Evolutionary conservation across 495 filamentous ascomycete genomes (phyloP).

Genomic region (Podospora australis): DNA sequence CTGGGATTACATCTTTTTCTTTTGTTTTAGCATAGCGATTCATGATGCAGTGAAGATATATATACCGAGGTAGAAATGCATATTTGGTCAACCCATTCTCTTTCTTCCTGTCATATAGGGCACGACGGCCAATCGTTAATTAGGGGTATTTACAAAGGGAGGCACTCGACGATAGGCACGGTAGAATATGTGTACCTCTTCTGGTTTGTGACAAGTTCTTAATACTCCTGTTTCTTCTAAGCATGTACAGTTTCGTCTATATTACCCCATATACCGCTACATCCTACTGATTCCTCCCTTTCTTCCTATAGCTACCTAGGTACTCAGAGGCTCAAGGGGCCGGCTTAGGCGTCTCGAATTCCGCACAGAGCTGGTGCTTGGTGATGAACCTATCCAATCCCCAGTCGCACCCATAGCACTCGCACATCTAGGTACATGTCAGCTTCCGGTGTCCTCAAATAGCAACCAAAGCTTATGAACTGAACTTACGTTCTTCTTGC

Average conservation of each 20-base stretch:
- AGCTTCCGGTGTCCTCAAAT: neutral
- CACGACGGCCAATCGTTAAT: neutral
- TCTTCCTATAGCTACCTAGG: neutral
- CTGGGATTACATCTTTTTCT: no score
- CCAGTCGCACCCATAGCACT: constrained; percentile 4
- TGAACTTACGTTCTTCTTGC: constrained; percentile 4
- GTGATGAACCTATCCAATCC: constrained; percentile 4
- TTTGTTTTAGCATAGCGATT: constrained; percentile 7
- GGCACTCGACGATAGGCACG: no score
- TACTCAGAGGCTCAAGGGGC: neutral
- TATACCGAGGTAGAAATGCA: constrained; percentile 1
- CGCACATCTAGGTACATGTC: neutral
- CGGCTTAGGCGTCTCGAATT: no score
- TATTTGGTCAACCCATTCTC: constrained; percentile 1
- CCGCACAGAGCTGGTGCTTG: neutral
- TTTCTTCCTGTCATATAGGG: neutral
- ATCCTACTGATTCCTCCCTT: neutral
- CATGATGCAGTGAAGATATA: neutral
- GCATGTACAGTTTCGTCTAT: no score
- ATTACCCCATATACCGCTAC: no score
- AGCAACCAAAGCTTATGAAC: neutral
- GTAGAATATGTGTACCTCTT: no score
- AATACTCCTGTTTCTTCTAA: no score
- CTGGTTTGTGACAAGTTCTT: no score
- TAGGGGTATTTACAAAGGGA: neutral